These are phyloP conservation scores for Sanghuangporus sanghuang DNA, from an alignment of 1,284 basidiomycete genomes.

Conservation along the genomic window DNA sequence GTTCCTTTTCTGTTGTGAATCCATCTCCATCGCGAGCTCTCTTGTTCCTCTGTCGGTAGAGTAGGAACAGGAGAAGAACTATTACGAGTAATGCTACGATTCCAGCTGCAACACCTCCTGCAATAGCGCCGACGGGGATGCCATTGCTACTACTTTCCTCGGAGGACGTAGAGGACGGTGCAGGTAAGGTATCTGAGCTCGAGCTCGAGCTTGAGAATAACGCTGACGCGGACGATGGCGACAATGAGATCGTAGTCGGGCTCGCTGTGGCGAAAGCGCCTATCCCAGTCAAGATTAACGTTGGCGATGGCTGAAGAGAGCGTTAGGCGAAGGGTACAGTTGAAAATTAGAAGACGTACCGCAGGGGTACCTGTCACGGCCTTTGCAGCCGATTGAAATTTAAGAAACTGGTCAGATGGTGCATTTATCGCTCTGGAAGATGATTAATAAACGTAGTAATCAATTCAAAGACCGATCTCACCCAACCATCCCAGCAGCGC, in stretches of 20 bases:
- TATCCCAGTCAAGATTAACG: slow-evolving; percentile 7
- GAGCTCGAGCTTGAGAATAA: background rate
- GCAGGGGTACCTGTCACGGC: slow-evolving; percentile 6
- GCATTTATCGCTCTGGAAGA: slow-evolving; percentile 15
- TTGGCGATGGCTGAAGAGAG: slow-evolving; percentile 1
- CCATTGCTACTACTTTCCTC: background rate
- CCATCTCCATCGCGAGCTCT: background rate
- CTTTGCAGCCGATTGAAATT: slow-evolving; percentile 12
- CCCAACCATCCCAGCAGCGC: slow-evolving; percentile 19
- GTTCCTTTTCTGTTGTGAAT: background rate
- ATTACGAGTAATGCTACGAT: background rate
- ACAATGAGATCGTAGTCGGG: background rate
- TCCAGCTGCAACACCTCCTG: slow-evolving; percentile 7
- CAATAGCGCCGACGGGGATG: background rate
- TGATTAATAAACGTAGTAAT: background rate
- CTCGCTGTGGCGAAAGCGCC: slow-evolving; percentile 11
- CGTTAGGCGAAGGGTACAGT: background rate
- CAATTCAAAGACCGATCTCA: background rate
- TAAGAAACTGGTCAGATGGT: background rate
- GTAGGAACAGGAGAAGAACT: background rate
- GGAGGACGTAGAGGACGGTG: background rate
- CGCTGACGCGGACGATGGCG: background rate
- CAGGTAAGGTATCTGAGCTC: background rate
- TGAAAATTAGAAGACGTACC: background rate
- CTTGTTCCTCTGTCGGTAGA: background rate